Percentiles rank a stretch among this genome's conserved stretches.
phyloP scores from a whole-genome alignment of 2,329 filamentous ascomycete genomes.

The Epichloe hybrida region DNA sequence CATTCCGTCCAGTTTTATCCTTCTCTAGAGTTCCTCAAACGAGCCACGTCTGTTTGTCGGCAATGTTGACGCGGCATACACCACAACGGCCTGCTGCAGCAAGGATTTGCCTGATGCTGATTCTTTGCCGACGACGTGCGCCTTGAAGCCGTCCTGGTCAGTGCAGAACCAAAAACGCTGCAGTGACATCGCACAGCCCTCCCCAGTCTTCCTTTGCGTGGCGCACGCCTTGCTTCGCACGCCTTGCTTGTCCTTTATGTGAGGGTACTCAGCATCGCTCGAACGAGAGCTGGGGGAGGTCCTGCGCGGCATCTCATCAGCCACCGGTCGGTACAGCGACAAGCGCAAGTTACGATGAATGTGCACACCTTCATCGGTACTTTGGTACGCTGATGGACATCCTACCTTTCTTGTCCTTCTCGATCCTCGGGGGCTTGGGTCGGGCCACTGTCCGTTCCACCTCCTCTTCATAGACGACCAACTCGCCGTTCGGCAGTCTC shows the following conservation, averaged over 20 bases:
- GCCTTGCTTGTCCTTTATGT: conserved; percentile 31
- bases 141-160: not conserved
- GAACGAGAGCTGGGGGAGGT: conserved; percentile 50
- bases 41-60: no score
- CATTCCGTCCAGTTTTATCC: not conserved
- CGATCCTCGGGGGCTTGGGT: conserved; percentile 51
- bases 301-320: conserved; percentile 32
- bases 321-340: conserved; percentile 10
- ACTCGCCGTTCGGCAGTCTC: conserved; percentile 43
- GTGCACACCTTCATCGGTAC: conserved; percentile 44
- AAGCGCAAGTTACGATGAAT: conserved; percentile 10
- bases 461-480: conserved; percentile 50
- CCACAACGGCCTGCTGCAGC: no score
- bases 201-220: not conserved
- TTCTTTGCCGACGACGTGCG: no score
- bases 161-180: not conserved
- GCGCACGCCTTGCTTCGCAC: no score
- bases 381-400: conserved; percentile 72
- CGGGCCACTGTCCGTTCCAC: conserved; percentile 42
- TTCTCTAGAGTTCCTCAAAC: not conserved
- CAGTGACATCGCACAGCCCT: not conserved
- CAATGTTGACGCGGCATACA: no score
- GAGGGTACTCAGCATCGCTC: conserved; percentile 57
- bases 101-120: no score
- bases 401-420: conserved; percentile 93